Base-by-base conservation (phyloP, 2,329 filamentous ascomycete genomes). In the Fusarium sarcochroum region DNA sequence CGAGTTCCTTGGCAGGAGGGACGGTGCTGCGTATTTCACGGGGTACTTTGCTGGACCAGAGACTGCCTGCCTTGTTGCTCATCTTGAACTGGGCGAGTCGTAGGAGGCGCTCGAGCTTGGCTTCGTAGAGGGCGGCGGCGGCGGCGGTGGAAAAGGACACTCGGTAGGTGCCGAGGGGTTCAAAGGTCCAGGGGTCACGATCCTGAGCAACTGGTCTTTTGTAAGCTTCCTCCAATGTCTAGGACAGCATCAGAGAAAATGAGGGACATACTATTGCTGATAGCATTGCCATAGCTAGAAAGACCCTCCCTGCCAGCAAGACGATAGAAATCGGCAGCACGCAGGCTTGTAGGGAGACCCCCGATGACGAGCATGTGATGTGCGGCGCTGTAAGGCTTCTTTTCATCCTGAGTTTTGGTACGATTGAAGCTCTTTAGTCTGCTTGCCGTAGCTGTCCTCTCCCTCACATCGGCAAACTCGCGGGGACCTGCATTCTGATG, bases 321-420 rank as follows among this genome's bases (percentile, higher is more conserved):
- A 56, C 91, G 89, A 66, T 88, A 85, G 78, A 95, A 94, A 79
- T 95, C 92, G 68, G 85, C 86, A 70, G 90, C 86, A 20, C 83
- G 82, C 42, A 94, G 83, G 20, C 86, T 84, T 58, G 84, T 84
- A 71, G 86, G 88, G 8, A 87, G 84, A 38, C 87, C 85, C 20
- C 82, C 82, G 37, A 94, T 79, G 41, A 90, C 81, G 40, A 94
- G 82, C 71, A 84, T 82, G 61, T 69, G 35, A 21, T 41, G 40
- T 21, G 44, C 34, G 21, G 27, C 27, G 14, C 55, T 48, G 17
- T 46, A 14, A 30, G 58, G 34, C 47, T 53, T 17, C 13, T 38
- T 50, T 20, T 25, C 53, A 38, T 6, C 34, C 5, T 23, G 7
- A 7, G 23, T 6, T 23, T 7, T 23, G 5, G 23, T 23, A 6